Evolutionary conservation across 208 protist species (phyloP).

Genomic region (Trypanosoma rangeli): DNA sequence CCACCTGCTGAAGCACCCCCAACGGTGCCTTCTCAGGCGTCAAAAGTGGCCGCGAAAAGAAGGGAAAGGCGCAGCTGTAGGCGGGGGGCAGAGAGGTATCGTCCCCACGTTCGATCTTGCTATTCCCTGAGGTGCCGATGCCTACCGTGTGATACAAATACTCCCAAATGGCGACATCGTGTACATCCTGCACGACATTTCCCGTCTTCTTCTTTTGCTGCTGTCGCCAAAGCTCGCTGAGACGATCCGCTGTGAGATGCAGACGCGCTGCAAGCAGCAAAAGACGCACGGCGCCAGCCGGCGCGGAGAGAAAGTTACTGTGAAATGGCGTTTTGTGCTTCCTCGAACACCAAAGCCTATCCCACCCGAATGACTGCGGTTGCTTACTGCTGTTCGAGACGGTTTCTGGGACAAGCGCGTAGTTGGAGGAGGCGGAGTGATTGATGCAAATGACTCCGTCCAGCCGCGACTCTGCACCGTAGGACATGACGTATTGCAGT

Average conservation of each 20-base stretch:
- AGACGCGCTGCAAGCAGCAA: slow-evolving; percentile 39
- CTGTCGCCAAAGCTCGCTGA: slow-evolving; percentile 1
- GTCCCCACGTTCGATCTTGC: neutral
- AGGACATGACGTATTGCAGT: slow-evolving; percentile 41
- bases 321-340: slow-evolving; percentile 14
- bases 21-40: neutral
- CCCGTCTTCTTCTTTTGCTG: neutral
- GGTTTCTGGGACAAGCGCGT: slow-evolving; percentile 17
- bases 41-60: neutral
- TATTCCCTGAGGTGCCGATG: neutral
- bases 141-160: neutral
- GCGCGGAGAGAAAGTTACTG: slow-evolving; percentile 23
- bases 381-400: neutral
- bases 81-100: neutral
- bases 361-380: neutral
- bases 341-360: neutral
- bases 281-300: slow-evolving; percentile 32
- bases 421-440: slow-evolving; percentile 40
- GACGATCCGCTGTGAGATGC: slow-evolving; percentile 34
- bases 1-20: neutral
- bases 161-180: neutral
- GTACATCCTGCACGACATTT: neutral
- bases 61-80: neutral
- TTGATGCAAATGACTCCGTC: slow-evolving; percentile 45
- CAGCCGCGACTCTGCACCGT: slow-evolving; percentile 29